Evolutionary conservation across 441 rosid species (phyloP), one percentile per base, ranked within the genome.

Genomic region (Metrosideros polymorpha): DNA sequence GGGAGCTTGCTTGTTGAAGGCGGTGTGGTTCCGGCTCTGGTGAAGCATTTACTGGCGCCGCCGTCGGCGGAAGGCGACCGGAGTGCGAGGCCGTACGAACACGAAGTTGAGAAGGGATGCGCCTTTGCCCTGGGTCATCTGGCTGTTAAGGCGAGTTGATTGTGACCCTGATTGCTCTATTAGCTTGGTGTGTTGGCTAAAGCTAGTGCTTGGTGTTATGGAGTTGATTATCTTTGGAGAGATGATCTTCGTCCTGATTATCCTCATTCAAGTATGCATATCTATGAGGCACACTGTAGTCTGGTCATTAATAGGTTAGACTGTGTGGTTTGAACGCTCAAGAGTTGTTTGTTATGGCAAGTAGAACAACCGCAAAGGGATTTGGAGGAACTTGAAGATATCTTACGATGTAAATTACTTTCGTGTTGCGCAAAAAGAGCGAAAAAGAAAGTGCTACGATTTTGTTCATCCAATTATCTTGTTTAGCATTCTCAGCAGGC

Each of bases 51-150:
- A 14, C 96, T 94, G 88, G 91, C 96, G 82, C 99, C 99, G n/a
- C 92, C 95, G 51, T 91, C 56, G 18, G 87, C 61, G 63, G 98
- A 94, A 63, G 92, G 84, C 56, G 98, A 92, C 45, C 75, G 86
- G 59, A 87, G 84, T 88, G 53, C 88, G 39, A 95, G 88, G 93
- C 99, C 98, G 83, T 96, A 91, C 76, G 98, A 98, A 89, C 99
- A 98, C n/a, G 99, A 98, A 89, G 98, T 96, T 6, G 99, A 98
- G 95, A 98, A 98, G 91, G 99, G 98, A 89, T 94, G 99, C 87
- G 99, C 99, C n/a, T 98, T 95, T 84, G 98, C 99, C 12, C 91
- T 98, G 56, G 99, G 99, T 49, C 94, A 96, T 84, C 99, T 98
- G 49, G 98, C 99, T 19, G 96, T 98, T 50, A 98, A 98, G 99